Evolutionary conservation across 441 rosid genomes (phyloP).

Genomic region (Geranium incanum): DNA sequence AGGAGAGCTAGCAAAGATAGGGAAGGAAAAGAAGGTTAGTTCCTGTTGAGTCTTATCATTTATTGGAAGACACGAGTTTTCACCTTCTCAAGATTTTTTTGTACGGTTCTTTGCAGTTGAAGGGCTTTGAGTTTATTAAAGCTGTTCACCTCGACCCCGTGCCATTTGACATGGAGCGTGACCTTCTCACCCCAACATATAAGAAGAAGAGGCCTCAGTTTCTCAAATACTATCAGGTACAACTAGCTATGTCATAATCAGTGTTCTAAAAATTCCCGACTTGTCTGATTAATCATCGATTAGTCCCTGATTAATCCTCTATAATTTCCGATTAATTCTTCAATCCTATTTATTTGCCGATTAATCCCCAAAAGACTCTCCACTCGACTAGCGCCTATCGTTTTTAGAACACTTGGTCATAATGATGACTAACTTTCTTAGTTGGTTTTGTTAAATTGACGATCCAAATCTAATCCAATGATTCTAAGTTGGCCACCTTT

Average conservation of each 20-base stretch:
- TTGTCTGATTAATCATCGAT: too few species aligned
- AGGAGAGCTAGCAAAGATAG: conserved; percentile 58
- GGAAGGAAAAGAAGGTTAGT: conserved; percentile 64
- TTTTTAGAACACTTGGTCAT: too few species aligned
- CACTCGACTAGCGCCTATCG: too few species aligned
- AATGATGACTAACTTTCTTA: not conserved
- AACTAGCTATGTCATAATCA: not conserved
- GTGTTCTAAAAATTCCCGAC: too few species aligned
- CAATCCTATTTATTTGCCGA: too few species aligned
- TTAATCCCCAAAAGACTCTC: too few species aligned
- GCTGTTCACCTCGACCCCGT: conserved; percentile 79
- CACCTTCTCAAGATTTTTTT: not conserved
- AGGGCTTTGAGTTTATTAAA: conserved; percentile 75
- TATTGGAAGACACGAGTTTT: not conserved
- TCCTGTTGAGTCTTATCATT: not conserved
- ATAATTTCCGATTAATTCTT: too few species aligned
- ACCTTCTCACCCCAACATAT: conserved; percentile 85
- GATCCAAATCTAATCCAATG: not conserved
- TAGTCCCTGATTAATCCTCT: too few species aligned
- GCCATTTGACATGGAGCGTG: conserved; percentile 78
- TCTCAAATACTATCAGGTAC: conserved; percentile 71
- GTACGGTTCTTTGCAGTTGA: conserved; percentile 43
- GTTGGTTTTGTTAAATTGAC: not conserved
- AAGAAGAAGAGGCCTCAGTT: conserved; percentile 95
- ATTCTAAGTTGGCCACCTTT: too few species aligned